These are phyloP conservation scores for Sclerotinia subarctica DNA, from an alignment of 2,329 filamentous ascomycete genomes.

Conservation along the genomic window DNA sequence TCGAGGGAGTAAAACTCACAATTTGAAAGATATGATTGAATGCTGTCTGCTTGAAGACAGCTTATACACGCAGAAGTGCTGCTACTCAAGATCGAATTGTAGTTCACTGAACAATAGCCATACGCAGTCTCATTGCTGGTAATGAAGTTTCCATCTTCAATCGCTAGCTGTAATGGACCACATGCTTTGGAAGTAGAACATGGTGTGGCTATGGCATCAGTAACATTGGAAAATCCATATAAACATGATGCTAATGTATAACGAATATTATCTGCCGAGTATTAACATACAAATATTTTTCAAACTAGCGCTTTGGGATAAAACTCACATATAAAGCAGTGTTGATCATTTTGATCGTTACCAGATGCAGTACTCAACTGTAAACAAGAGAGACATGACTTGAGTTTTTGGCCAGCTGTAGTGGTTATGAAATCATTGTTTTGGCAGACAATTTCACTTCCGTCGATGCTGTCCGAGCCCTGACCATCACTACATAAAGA, in stretches of 20 bases:
- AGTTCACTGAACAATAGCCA: constrained; percentile 33
- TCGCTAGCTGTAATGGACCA: constrained; percentile 29
- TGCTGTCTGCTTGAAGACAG: constrained; percentile 22
- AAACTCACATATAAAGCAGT: constrained; percentile 36
- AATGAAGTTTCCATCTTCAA: constrained; percentile 30
- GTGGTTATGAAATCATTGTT: constrained; percentile 31
- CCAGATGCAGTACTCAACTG: constrained; percentile 32
- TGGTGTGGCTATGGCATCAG: constrained; percentile 28
- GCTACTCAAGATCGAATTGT: constrained; percentile 26
- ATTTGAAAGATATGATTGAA: constrained; percentile 27
- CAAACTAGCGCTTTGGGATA: background rate
- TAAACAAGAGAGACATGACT: constrained; percentile 35
- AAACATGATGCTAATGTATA: constrained; percentile 34
- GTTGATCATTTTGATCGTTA: constrained; percentile 32
- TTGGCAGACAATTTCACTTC: constrained; percentile 44
- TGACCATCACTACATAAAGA: constrained; percentile 43
- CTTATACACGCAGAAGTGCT: constrained; percentile 19
- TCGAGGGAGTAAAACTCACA: constrained; percentile 21
- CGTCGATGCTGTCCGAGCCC: constrained; percentile 42
- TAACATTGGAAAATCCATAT: constrained; percentile 31
- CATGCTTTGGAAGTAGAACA: constrained; percentile 32
- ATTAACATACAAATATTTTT: background rate
- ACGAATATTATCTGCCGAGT: constrained; percentile 35
- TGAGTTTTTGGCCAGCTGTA: constrained; percentile 31
- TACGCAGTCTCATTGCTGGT: constrained; percentile 29